phyloP scores from a whole-genome alignment of 768 basidiomycete species.

The Tremella fuciformis region DNA sequence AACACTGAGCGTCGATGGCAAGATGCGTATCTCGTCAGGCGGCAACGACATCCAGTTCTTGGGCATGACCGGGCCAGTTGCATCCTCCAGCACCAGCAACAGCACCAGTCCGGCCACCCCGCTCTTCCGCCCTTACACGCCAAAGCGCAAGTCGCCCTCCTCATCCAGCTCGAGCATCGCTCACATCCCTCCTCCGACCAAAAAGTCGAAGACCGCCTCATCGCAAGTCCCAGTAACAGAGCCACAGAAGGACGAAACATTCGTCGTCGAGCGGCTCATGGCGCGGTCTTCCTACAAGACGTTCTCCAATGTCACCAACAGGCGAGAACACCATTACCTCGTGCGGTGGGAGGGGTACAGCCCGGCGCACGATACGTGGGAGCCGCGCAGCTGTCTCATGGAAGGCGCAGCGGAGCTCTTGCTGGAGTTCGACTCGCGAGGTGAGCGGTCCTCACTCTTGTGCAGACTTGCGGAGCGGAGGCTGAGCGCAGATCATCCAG shows the following conservation, averaged over 20 bases:
- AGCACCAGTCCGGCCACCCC: too few relatives aligned
- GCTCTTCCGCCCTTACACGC: background rate
- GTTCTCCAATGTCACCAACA: slow-evolving; percentile 3
- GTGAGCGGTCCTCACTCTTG: slow-evolving; percentile 14
- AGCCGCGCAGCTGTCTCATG: slow-evolving; percentile 18
- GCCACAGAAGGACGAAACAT: background rate
- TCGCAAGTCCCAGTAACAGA: too few relatives aligned
- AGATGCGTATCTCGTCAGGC: too few relatives aligned
- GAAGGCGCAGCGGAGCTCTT: slow-evolving; percentile 13
- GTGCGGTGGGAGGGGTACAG: slow-evolving; percentile 34
- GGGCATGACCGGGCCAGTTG: too few relatives aligned
- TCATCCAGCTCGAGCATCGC: background rate
- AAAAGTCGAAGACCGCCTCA: too few relatives aligned
- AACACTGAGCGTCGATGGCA: too few relatives aligned
- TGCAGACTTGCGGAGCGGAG: background rate
- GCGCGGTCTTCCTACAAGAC: slow-evolving; percentile 20
- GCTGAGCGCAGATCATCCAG: slow-evolving; percentile 4
- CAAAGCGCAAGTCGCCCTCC: slow-evolving; percentile 1
- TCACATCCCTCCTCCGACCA: background rate
- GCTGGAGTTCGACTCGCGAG: slow-evolving; percentile 13
- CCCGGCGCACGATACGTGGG: slow-evolving; percentile 35
- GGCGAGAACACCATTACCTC: slow-evolving; percentile 27
- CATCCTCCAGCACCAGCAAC: too few relatives aligned
- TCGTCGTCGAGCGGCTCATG: slow-evolving; percentile 17
- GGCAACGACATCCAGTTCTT: too few relatives aligned